phyloP scores from a whole-genome alignment of 1,284 basidiomycete genomes.

The Megacollybia platyphylla region DNA sequence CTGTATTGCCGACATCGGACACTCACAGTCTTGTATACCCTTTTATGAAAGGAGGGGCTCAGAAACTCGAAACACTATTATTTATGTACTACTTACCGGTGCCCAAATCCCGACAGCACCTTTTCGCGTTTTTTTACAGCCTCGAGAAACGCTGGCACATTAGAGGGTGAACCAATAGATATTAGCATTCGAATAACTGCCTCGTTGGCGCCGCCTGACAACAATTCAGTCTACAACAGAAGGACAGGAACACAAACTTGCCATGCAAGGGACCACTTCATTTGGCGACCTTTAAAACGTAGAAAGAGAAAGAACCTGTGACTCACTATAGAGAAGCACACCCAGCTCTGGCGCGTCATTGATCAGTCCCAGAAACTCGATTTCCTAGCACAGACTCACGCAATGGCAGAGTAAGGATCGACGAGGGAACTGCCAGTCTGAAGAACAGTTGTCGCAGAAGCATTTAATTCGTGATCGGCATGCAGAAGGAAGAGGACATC shows the following conservation, averaged over 20 bases:
- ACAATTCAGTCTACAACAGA: conserved; percentile 2
- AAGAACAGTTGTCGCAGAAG: conserved; percentile 70
- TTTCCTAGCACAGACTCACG: conserved; percentile 26
- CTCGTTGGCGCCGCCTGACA: conserved; percentile 69
- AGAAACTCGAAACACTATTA: not conserved
- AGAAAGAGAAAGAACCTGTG: conserved; percentile 2
- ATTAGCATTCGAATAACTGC: conserved; percentile 86
- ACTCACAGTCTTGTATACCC: conserved; percentile 71
- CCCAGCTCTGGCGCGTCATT: conserved; percentile 39
- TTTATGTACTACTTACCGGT: conserved; percentile 37
- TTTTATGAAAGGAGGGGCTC: conserved; percentile 11
- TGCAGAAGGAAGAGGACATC: conserved; percentile 80
- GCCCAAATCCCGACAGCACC: conserved; percentile 78
- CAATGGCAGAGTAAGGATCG: conserved; percentile 77
- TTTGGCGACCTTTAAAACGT: conserved; percentile 1
- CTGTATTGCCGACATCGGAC: not conserved
- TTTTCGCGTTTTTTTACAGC: conserved; percentile 78
- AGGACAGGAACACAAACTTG: conserved; percentile 9
- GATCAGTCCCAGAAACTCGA: not conserved
- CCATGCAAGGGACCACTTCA: conserved; percentile 71
- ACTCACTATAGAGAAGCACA: conserved; percentile 76
- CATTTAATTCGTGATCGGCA: conserved; percentile 83
- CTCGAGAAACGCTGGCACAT: conserved; percentile 75
- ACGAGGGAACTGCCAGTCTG: conserved; percentile 82
- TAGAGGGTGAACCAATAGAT: conserved; percentile 73